Evolutionary conservation across 2,329 filamentous ascomycete genomes (phyloP).

Genomic region (Claviceps sorghi): DNA sequence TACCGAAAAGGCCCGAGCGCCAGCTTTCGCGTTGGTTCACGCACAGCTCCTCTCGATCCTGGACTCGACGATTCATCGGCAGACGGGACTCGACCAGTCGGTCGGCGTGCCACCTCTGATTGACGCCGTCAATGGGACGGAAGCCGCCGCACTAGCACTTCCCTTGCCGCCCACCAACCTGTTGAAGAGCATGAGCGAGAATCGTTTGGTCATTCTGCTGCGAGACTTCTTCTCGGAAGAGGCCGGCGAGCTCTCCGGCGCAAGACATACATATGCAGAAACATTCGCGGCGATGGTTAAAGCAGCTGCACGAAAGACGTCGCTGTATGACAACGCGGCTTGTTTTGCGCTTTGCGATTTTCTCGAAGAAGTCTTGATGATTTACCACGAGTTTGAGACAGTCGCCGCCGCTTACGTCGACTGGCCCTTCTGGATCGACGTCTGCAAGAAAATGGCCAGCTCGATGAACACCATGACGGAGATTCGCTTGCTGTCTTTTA

Average conservation of each 20-base stretch:
- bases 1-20: constrained; percentile 47
- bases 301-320: constrained; percentile 59
- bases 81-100: constrained; percentile 37
- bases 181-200: constrained; percentile 73
- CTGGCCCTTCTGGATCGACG: constrained; percentile 75
- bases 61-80: constrained; percentile 71
- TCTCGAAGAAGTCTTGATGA: constrained; percentile 62
- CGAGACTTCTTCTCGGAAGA: constrained; percentile 57
- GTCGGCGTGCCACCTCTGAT: constrained; percentile 27
- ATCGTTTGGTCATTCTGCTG: constrained; percentile 67
- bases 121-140: constrained; percentile 37
- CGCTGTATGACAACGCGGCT: constrained; percentile 65
- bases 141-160: constrained; percentile 51
- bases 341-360: constrained; percentile 90
- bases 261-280: constrained; percentile 58
- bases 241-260: constrained; percentile 22
- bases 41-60: constrained; percentile 66
- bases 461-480: constrained; percentile 86
- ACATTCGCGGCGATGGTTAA: constrained; percentile 61
- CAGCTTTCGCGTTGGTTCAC: constrained; percentile 67
- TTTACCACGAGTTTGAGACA: constrained; percentile 36
- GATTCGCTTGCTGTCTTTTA: constrained; percentile 66
- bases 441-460: constrained; percentile 62
- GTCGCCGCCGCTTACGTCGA: constrained; percentile 42
- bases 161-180: constrained; percentile 52